Evolutionary conservation across 2,329 filamentous ascomycete species (phyloP), one percentile per base, ranked within the genome.

Genomic region (Trichoderma pleuroti): DNA sequence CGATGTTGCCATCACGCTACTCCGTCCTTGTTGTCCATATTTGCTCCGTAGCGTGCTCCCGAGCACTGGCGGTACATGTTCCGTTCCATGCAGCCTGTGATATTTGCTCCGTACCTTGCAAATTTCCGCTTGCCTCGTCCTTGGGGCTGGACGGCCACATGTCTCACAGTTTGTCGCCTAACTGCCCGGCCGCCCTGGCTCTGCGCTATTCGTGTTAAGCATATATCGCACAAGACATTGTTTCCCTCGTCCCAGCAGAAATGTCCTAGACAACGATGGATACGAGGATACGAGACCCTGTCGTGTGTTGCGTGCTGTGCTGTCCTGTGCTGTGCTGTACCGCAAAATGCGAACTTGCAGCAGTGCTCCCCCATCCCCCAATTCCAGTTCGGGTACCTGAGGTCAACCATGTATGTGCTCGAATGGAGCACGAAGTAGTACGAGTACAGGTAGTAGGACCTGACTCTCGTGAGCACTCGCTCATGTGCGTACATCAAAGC

Each of bases 91-190:
- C 52, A 60, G 28, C 32, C 28, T 28, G 30, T 28, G 30, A 24
- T 26, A 67, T 66, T n/a, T 67, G 46, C 52, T 68, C 65, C 36
- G 54, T 34, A 60, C 52, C 65, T 60, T 60, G 65, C 65, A 59
- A 67, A 68, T 68, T 60, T 68, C 65, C 65, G 54, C 63, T 66
- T 54, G 63, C 63, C 63, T 66, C 63, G 63, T 39, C 63, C n/a
- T 39, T 39, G 24, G 16, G 59, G 59, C 59, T 62, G 59, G 59
- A 28, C 21, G 65, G 7, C 52, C 39, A 36, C 24, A 68, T 68
- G 56, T 68, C 56, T 61, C 65, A 61, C 56, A 42, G 18, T 30
- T 54, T 39, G 46, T 63, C 67, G 67, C 59, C 36, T 70, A 63
- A 56, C 59, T 52, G 24, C 24, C 24, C 21, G 10, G 46, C 67